Conservation (phyloP, 1,139 yeast species). For the Lizanozyma gosingica region DNA sequence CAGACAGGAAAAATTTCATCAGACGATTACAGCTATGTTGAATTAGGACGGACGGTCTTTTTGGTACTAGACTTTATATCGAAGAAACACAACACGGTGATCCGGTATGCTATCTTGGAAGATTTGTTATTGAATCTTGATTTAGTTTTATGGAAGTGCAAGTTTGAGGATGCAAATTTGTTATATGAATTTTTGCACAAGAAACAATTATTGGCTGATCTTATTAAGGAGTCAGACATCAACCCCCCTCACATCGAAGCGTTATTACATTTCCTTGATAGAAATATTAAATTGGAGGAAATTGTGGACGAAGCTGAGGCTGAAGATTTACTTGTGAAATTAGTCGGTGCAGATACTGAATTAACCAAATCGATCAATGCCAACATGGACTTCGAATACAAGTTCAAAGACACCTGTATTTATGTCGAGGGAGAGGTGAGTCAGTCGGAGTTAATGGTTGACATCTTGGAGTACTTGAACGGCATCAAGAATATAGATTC, state of each 20-base stretch:
- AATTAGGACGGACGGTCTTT: not conserved
- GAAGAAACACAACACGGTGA: not conserved
- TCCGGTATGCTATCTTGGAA: not conserved
- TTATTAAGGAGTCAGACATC: not conserved
- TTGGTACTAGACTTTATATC: not conserved
- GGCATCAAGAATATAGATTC: not conserved
- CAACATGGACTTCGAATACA: not conserved
- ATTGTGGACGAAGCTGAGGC: not conserved
- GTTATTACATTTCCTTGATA: not conserved
- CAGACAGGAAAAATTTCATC: not conserved
- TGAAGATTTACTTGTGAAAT: not conserved
- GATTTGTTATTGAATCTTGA: not conserved
- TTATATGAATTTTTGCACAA: not conserved
- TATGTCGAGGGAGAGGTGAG: not conserved
- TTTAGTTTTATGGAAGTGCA: not conserved
- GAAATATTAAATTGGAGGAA: not conserved
- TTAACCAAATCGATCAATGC: not conserved
- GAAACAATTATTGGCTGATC: not conserved
- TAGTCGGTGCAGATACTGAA: not conserved
- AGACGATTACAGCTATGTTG: not conserved
- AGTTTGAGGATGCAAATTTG: not conserved
- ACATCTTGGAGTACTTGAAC: not conserved
- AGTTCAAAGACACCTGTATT: not conserved
- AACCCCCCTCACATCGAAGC: not conserved
- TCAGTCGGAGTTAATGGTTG: not conserved